Conservation (phyloP, 2,329 filamentous ascomycete species). For the Alternaria longipes region DNA sequence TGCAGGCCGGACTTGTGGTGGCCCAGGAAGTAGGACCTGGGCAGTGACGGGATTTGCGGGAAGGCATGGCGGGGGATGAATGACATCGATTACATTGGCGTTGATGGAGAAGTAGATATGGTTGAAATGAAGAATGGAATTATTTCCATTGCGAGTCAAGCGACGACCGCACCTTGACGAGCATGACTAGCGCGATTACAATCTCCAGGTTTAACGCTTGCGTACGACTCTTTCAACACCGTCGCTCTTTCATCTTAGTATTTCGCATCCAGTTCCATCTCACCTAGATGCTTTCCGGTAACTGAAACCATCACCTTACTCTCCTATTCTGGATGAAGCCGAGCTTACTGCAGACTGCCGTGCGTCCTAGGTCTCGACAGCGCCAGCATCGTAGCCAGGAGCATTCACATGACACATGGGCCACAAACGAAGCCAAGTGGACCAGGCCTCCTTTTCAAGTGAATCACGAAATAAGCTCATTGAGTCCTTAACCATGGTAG, state of each 20-base stretch:
- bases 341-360: background rate
- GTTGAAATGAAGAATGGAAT: background rate
- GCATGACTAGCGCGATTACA: conserved; percentile 1
- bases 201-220: background rate
- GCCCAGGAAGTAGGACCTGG: conserved; percentile 91
- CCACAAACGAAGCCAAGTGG: background rate
- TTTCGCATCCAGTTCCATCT: too few species aligned
- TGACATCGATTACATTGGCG: conserved; percentile 41
- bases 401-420: background rate
- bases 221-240: background rate
- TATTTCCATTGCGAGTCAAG: conserved; percentile 18
- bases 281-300: background rate
- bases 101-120: background rate
- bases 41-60: conserved; percentile 76
- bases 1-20: conserved; percentile 85
- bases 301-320: background rate
- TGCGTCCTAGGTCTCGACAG: background rate
- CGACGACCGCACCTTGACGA: background rate
- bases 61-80: conserved; percentile 78
- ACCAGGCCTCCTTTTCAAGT: too few species aligned
- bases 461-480: background rate
- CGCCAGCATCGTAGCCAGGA: background rate
- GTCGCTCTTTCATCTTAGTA: background rate
- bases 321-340: background rate
- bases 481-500: background rate